These are phyloP conservation scores for Aschersonia sp. DNA, from an alignment of 2,329 filamentous ascomycete species.

Conservation along the genomic window DNA sequence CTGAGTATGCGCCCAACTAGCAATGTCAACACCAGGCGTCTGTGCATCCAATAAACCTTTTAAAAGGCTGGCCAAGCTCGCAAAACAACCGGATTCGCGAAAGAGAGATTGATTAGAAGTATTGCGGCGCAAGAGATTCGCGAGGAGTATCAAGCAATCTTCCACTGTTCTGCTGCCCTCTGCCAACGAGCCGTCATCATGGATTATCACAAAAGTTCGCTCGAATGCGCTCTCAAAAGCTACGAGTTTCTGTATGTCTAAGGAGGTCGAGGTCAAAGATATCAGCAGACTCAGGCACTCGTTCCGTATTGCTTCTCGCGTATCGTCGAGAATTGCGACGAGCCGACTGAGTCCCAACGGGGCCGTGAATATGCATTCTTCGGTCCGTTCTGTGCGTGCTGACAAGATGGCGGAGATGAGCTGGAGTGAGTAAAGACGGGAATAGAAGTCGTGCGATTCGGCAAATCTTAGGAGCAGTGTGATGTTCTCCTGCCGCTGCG, in stretches of 20 bases:
- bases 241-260: constrained; percentile 87
- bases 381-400: constrained; percentile 78
- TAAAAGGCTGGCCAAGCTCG: constrained; percentile 56
- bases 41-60: constrained; percentile 40
- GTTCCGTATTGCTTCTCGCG: constrained; percentile 74
- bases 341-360: constrained; percentile 79
- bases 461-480: constrained; percentile 80
- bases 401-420: constrained; percentile 74
- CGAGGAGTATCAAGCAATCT: constrained; percentile 81
- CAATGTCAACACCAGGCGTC: constrained; percentile 42
- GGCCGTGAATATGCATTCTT: constrained; percentile 85
- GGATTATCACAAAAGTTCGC: constrained; percentile 68
- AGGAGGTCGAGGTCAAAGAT: constrained; percentile 71
- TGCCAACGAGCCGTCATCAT: constrained; percentile 63
- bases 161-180: constrained; percentile 81
- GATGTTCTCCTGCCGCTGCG: constrained; percentile 93
- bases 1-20: constrained; percentile 62
- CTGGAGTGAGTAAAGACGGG: constrained; percentile 80
- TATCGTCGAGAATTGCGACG: constrained; percentile 72
- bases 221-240: constrained; percentile 93
- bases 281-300: constrained; percentile 79
- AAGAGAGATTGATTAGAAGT: constrained; percentile 89
- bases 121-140: constrained; percentile 79
- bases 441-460: constrained; percentile 78
- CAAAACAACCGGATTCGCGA: constrained; percentile 74